Evolutionary conservation across 2,329 filamentous ascomycete genomes (phyloP), one percentile per base, ranked within the genome.

Genomic region (Xylaria arbuscula): DNA sequence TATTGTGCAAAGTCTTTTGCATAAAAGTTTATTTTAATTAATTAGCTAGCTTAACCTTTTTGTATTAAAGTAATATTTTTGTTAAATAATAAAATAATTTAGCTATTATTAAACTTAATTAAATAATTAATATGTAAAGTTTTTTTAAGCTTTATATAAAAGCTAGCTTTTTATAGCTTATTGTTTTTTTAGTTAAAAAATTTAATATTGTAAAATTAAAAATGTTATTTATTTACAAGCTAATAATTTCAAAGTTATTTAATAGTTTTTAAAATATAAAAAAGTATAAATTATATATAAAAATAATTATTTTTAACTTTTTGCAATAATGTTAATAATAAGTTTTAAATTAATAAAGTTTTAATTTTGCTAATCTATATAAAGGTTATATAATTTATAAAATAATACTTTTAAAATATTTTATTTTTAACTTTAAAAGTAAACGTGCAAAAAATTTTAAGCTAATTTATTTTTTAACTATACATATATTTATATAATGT

Each of bases 231-330:
- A 19, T 54, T 54, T 54, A 36, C n/a, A 54, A 36, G 3, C 15
- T 54, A 8, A n/a, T 54, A 36, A 54, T 54, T 6, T n/a, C 36
- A 54, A 54, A 54, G 2, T 54, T 54, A 9, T 54, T 36, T 8
- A n/a, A n/a, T 36, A 2, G 5, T 2, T 2, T 9, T 36, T 15
- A 15, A 3, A 54, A n/a, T n/a, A 36, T 7, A 9, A 54, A 11
- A 1, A 54, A n/a, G n/a, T 36, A 54, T 54, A 54, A 54, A 15
- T 54, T n/a, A 19, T 54, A 54, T 36, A 36, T 54, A 19, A 54
- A 54, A n/a, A 54, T 36, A n/a, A 9, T 36, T 54, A 54, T 54
- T 5, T n/a, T 54, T 19, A 54, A 36, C 36, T 54, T 54, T 54
- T 54, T 36, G 7, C 36, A 54, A 19, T 54, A 54, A 17, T 45